phyloP scores from a whole-genome alignment of 1,139 yeast genomes.

The Arxiozyma telluris region DNA sequence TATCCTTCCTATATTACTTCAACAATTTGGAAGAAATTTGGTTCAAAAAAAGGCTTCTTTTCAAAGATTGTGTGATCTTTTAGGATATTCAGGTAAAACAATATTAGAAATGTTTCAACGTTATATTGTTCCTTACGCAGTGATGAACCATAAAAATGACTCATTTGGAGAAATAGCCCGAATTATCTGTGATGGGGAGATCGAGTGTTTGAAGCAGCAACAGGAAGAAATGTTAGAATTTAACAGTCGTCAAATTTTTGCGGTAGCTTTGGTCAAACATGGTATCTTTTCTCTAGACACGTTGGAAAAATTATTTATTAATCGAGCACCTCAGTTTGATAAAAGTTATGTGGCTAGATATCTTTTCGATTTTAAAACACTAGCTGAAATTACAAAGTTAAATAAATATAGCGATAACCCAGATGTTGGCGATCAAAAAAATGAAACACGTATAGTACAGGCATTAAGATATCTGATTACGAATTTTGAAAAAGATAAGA shows the following conservation, averaged over 20 bases:
- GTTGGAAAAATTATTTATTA: slow-evolving; percentile 24
- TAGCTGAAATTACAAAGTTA: slow-evolving; percentile 28
- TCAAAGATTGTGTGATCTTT: slow-evolving; percentile 50
- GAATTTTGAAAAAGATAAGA: slow-evolving; percentile 23
- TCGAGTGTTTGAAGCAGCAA: slow-evolving; percentile 14
- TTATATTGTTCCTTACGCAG: slow-evolving; percentile 68
- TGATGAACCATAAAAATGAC: slow-evolving; percentile 56
- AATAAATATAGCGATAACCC: slow-evolving; percentile 19
- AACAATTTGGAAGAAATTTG: slow-evolving; percentile 49
- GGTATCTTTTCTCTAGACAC: slow-evolving; percentile 26
- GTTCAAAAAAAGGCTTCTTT: slow-evolving; percentile 46
- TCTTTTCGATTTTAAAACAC: slow-evolving; percentile 27
- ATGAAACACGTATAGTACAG: slow-evolving; percentile 16
- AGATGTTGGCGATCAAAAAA: slow-evolving; percentile 11
- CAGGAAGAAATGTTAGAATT: slow-evolving; percentile 19
- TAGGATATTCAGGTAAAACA: slow-evolving; percentile 51
- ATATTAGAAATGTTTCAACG: slow-evolving; percentile 63
- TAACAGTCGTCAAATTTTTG: slow-evolving; percentile 29
- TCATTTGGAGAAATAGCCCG: slow-evolving; percentile 51
- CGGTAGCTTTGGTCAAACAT: slow-evolving; percentile 29
- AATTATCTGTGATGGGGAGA: slow-evolving; percentile 26
- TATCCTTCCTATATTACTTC: slow-evolving; percentile 65
- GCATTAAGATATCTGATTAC: slow-evolving; percentile 27
- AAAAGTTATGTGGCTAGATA: slow-evolving; percentile 21
- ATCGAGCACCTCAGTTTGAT: slow-evolving; percentile 26